These are phyloP conservation scores for Akanthomyces uredinophilus DNA, from an alignment of 2,329 filamentous ascomycete genomes.

Conservation along the genomic window DNA sequence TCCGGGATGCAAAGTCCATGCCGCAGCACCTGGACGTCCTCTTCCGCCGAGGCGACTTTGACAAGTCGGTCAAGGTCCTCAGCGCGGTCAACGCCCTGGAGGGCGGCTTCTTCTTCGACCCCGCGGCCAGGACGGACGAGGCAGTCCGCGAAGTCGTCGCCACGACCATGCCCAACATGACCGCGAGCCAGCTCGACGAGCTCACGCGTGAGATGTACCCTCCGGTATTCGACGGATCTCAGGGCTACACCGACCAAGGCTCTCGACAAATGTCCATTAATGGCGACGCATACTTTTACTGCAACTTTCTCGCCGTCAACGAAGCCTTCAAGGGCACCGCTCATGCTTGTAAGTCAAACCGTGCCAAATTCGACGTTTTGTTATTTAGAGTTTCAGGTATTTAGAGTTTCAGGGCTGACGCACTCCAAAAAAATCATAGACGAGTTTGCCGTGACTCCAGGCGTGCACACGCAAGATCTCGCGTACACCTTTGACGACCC, in stretches of 20 bases:
- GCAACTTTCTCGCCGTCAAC: slow-evolving; percentile 12
- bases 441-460: slow-evolving; percentile 15
- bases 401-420: not conserved
- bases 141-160: slow-evolving; percentile 12
- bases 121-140: slow-evolving; percentile 8
- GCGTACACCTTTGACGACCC: slow-evolving; percentile 7
- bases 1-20: slow-evolving; percentile 9
- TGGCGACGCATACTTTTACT: slow-evolving; percentile 15
- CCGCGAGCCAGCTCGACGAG: not conserved
- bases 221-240: slow-evolving; percentile 13
- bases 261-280: not conserved
- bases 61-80: slow-evolving; percentile 14
- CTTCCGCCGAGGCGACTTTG: slow-evolving; percentile 11
- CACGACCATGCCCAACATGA: slow-evolving; percentile 10
- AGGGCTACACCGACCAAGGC: not conserved
- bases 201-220: slow-evolving; percentile 14
- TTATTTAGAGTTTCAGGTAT: no score
- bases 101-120: slow-evolving; percentile 17
- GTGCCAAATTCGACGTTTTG: not conserved
- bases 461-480: slow-evolving; percentile 13
- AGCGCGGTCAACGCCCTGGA: slow-evolving; percentile 15
- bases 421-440: not conserved
- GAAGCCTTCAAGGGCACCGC: slow-evolving; percentile 6
- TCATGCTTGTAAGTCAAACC: slow-evolving; percentile 15
- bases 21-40: not conserved